These are phyloP conservation scores for Fusarium torreyae DNA, from an alignment of 2,329 filamentous ascomycete species.

Conservation along the genomic window DNA sequence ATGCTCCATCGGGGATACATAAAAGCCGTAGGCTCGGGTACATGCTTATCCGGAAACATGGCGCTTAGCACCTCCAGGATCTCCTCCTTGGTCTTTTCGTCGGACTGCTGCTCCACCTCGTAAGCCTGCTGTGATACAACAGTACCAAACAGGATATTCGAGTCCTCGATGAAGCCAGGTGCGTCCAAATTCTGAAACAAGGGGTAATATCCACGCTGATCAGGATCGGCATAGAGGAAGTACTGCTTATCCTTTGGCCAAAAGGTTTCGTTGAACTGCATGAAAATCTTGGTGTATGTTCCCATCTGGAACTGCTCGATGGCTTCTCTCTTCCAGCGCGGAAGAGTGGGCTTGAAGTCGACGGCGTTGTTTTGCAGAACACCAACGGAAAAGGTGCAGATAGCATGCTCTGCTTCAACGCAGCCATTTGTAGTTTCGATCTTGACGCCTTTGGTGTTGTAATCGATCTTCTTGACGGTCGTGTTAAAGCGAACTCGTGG, in stretches of 20 bases:
- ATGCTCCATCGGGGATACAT: constrained; percentile 64
- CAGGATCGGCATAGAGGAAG: constrained; percentile 62
- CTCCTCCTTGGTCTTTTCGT: constrained; percentile 70
- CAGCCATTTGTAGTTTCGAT: constrained; percentile 70
- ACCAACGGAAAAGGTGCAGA: constrained; percentile 77
- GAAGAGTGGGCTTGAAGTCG: constrained; percentile 70
- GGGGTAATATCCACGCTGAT: constrained; percentile 62
- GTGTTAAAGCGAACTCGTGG: constrained; percentile 71
- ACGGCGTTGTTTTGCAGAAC: constrained; percentile 75
- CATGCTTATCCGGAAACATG: constrained; percentile 71
- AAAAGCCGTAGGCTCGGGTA: constrained; percentile 73
- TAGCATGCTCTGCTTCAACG: constrained; percentile 71
- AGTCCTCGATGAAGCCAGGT: constrained; percentile 71
- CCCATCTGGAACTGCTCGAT: constrained; percentile 77
- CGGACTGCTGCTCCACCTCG: constrained; percentile 71
- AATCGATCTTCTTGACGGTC: constrained; percentile 68
- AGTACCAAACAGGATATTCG: constrained; percentile 76
- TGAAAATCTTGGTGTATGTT: constrained; percentile 80
- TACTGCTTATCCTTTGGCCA: constrained; percentile 66
- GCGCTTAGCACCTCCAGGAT: constrained; percentile 69
- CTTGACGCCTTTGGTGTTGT: constrained; percentile 66
- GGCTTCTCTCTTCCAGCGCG: constrained; percentile 74
- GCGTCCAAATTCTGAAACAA: constrained; percentile 74
- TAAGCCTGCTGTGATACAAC: constrained; percentile 52
- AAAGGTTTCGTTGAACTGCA: constrained; percentile 77